Evolutionary conservation across 1,139 yeast genomes (phyloP).

Genomic region (Magnusiomyces suaveolens): DNA sequence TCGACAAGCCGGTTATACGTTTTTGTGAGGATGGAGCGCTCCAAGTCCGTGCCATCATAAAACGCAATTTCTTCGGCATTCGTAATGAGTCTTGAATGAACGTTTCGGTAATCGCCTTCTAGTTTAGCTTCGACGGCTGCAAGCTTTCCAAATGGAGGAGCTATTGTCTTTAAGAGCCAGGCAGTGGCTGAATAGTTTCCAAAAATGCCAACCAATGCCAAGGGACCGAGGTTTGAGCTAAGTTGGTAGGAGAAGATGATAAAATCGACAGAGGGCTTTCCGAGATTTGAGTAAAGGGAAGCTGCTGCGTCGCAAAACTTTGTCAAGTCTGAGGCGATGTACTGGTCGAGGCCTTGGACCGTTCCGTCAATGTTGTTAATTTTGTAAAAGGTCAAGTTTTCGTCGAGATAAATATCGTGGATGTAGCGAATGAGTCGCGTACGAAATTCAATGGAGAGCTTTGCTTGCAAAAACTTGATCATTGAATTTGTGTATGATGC

Average conservation of each 20-base stretch:
- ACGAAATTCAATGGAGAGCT: conserved; percentile 74
- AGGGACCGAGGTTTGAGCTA: conserved; percentile 74
- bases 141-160: conserved; percentile 81
- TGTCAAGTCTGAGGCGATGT: conserved; percentile 75
- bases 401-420: conserved; percentile 82
- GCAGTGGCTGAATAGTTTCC: conserved; percentile 77
- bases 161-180: conserved; percentile 54
- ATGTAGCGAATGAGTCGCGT: conserved; percentile 76
- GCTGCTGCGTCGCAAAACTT: conserved; percentile 78
- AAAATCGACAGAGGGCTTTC: conserved; percentile 83
- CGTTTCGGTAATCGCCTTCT: conserved; percentile 84
- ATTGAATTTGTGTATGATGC: conserved; percentile 91
- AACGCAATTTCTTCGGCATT: conserved; percentile 93
- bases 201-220: conserved; percentile 75
- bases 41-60: conserved; percentile 82
- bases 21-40: conserved; percentile 53
- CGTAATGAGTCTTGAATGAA: conserved; percentile 73
- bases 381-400: conserved; percentile 75
- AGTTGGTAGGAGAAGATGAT: conserved; percentile 80
- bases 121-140: conserved; percentile 59
- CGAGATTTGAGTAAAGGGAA: conserved; percentile 76
- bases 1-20: conserved; percentile 53
- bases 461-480: conserved; percentile 68
- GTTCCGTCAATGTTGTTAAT: conserved; percentile 37
- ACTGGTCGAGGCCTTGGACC: conserved; percentile 52